Evolutionary conservation across 192 early-diverging fungal genomes (phyloP).

Genomic region (Backusella morwellensis): DNA sequence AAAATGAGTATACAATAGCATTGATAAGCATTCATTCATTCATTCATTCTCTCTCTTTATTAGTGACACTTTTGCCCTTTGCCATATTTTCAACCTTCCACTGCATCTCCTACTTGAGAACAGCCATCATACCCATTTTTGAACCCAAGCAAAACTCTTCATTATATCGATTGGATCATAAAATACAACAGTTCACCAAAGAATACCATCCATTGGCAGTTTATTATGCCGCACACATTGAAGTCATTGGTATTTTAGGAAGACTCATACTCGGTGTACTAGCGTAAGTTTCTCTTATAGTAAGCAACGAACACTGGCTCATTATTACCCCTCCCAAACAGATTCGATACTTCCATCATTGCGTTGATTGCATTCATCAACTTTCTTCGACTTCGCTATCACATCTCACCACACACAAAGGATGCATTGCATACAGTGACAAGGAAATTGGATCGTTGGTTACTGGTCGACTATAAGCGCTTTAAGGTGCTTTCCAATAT

Average conservation of each 20-base stretch:
- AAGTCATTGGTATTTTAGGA: constrained; percentile 68
- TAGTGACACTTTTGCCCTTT: constrained; percentile 71
- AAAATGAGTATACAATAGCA: neutral
- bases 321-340: neutral
- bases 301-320: too few species aligned
- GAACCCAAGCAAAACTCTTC: constrained; percentile 39
- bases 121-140: constrained; percentile 57
- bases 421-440: constrained; percentile 35
- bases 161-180: constrained; percentile 21
- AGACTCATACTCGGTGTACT: constrained; percentile 50
- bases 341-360: constrained; percentile 35
- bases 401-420: constrained; percentile 51
- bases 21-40: neutral
- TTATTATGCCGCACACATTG: constrained; percentile 58
- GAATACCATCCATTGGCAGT: constrained; percentile 63
- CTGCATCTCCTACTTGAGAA: constrained; percentile 59
- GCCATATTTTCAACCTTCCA: constrained; percentile 74
- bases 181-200: constrained; percentile 44
- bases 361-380: constrained; percentile 56
- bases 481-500: neutral
- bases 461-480: neutral
- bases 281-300: constrained; percentile 25
- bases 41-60: neutral
- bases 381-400: constrained; percentile 70
- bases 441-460: constrained; percentile 35